These are phyloP conservation scores for Kwoniella bestiolae DNA, from an alignment of 768 basidiomycete species.

Conservation along the genomic window DNA sequence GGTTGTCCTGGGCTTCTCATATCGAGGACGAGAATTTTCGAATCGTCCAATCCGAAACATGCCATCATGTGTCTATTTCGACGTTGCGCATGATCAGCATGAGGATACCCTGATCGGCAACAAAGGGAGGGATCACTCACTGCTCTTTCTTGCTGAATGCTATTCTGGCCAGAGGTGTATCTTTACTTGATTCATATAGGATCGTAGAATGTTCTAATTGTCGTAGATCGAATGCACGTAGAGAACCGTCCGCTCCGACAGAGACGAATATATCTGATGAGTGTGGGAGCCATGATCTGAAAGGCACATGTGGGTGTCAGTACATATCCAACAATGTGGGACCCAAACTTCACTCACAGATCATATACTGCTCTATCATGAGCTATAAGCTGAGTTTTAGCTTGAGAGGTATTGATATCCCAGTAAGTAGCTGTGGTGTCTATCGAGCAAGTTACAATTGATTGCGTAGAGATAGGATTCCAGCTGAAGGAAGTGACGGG, in stretches of 20 bases:
- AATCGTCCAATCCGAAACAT: slow-evolving; percentile 92
- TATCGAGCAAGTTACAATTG: slow-evolving; percentile 95
- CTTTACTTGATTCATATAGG: slow-evolving; percentile 72
- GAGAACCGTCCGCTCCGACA: slow-evolving; percentile 93
- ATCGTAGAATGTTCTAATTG: slow-evolving; percentile 98
- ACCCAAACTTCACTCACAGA: slow-evolving; percentile 27
- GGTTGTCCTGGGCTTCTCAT: slow-evolving; percentile 96
- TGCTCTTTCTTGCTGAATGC: slow-evolving; percentile 60
- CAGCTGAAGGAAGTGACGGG: slow-evolving; percentile 97
- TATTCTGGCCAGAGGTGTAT: slow-evolving; percentile 54
- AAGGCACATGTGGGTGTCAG: not conserved
- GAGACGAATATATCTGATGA: slow-evolving; percentile 98
- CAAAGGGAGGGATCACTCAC: slow-evolving; percentile 29
- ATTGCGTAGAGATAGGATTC: slow-evolving; percentile 88
- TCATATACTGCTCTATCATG: slow-evolving; percentile 71
- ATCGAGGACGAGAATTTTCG: slow-evolving; percentile 88
- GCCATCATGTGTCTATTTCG: slow-evolving; percentile 88
- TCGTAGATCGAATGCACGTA: slow-evolving; percentile 94
- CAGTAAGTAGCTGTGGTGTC: slow-evolving; percentile 99
- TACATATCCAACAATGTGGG: not conserved
- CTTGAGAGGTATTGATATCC: slow-evolving; percentile 93
- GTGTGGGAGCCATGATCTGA: slow-evolving; percentile 97
- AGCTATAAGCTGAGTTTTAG: slow-evolving; percentile 95
- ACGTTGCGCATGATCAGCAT: not conserved
- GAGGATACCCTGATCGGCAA: not conserved